These are phyloP conservation scores for Dioscorea dumetorum DNA, from an alignment of 106 monocot genomes.

Conservation along the genomic window DNA sequence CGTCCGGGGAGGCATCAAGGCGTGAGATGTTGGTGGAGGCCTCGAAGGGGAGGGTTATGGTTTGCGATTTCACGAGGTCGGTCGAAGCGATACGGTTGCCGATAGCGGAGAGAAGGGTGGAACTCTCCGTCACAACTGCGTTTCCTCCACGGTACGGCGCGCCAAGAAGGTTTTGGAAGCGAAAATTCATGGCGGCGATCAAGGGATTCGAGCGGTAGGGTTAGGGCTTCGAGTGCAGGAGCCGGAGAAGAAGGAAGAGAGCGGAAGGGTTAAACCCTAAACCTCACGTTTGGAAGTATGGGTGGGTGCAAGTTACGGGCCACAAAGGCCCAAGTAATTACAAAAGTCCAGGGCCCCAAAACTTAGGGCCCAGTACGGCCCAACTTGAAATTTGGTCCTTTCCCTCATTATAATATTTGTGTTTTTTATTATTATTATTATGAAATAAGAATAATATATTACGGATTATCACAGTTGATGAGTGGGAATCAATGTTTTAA, in stretches of 20 bases:
- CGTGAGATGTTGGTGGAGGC: conserved; percentile 62
- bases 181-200: conserved; percentile 57
- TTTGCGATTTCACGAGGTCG: conserved; percentile 61
- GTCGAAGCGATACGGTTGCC: conserved; percentile 82
- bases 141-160: conserved; percentile 90
- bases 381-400: no score
- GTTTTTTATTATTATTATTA: no score
- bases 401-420: no score
- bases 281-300: neutral
- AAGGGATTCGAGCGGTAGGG: conserved; percentile 6
- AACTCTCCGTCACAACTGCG: conserved; percentile 45
- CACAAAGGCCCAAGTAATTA: neutral
- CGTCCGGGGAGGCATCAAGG: conserved; percentile 56
- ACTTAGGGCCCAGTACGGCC: no score
- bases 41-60: conserved; percentile 76
- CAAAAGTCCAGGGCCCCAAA: no score
- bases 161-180: conserved; percentile 92
- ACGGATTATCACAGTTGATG: no score
- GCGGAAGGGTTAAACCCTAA: neutral
- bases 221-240: conserved; percentile 21
- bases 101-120: conserved; percentile 56
- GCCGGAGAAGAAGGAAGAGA: neutral
- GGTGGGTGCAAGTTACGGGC: neutral
- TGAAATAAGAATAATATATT: no score
- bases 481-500: no score